A percentile compares a stretch with the other conserved stretches of the same genome.
Conservation (phyloP, 768 basidiomycete species). For the Panellus pusillus region DNA sequence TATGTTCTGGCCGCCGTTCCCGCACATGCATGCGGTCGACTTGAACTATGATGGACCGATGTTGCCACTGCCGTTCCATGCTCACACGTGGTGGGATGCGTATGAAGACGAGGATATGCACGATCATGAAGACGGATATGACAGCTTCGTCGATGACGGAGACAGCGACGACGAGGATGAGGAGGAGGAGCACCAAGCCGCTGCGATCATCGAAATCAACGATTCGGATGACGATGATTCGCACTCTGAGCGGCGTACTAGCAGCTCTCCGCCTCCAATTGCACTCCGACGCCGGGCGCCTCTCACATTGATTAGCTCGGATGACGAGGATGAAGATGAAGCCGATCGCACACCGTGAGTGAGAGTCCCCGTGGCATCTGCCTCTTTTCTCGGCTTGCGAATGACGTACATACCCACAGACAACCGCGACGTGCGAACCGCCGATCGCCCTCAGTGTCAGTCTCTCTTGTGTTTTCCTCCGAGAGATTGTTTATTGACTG, state of each 20-base stretch:
- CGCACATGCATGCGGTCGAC: background rate
- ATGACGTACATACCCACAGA: background rate
- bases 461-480: background rate
- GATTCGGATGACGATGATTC: conserved; percentile 3
- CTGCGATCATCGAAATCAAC: conserved; percentile 17
- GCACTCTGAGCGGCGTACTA: background rate
- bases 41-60: conserved; percentile 9
- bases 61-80: conserved; percentile 16
- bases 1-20: conserved; percentile 5
- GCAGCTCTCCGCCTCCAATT: background rate
- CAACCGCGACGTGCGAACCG: background rate
- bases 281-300: background rate
- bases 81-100: conserved; percentile 22
- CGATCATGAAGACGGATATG: conserved; percentile 45
- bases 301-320: conserved; percentile 2
- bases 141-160: conserved; percentile 58
- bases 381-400: too few species aligned
- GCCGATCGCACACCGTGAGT: background rate
- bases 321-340: conserved; percentile 7
- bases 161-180: conserved; percentile 25
- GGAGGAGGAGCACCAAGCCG: background rate
- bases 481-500: background rate
- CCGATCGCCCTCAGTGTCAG: conserved; percentile 1
- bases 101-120: conserved; percentile 21
- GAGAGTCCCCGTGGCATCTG: too few species aligned